These are phyloP conservation scores for Mimosa bimucronata DNA, from an alignment of 306 rosid genomes.

Conservation along the genomic window DNA sequence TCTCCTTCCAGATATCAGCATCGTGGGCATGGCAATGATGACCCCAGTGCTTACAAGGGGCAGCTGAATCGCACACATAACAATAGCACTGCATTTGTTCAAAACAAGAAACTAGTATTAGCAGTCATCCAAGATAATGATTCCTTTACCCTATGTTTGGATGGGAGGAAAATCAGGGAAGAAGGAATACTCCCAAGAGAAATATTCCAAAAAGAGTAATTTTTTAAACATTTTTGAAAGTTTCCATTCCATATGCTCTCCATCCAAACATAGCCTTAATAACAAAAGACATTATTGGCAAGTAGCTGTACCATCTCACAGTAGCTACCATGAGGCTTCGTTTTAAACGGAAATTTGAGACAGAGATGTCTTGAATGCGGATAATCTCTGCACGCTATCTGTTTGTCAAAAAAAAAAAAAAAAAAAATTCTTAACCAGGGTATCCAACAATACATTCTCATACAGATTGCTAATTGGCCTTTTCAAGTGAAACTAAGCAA, in stretches of 20 bases:
- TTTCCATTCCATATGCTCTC: too few species aligned
- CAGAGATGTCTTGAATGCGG: conserved; percentile 80
- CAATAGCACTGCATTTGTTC: conserved; percentile 65
- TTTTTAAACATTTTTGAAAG: too few species aligned
- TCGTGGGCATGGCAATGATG: neutral
- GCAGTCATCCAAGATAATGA: neutral
- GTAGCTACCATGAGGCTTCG: conserved; percentile 51
- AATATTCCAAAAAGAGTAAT: too few species aligned
- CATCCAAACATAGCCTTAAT: too few species aligned
- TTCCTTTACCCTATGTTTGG: neutral
- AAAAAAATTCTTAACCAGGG: conserved; percentile 18
- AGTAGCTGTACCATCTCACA: conserved; percentile 58
- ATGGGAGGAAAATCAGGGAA: too few species aligned
- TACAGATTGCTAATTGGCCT: neutral
- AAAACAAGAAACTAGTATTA: neutral
- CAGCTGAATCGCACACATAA: conserved; percentile 55
- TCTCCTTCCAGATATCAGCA: too few species aligned
- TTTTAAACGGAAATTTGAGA: conserved; percentile 55
- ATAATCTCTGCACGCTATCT: conserved; percentile 79
- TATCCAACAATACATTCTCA: neutral
- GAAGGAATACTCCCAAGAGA: too few species aligned
- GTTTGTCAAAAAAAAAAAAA: conserved; percentile 13
- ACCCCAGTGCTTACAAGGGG: conserved; percentile 46
- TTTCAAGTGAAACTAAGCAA: neutral
- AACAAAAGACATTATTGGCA: neutral